phyloP scores from a whole-genome alignment of 164 flowering plant species.

The Cinnamomum micranthum region DNA sequence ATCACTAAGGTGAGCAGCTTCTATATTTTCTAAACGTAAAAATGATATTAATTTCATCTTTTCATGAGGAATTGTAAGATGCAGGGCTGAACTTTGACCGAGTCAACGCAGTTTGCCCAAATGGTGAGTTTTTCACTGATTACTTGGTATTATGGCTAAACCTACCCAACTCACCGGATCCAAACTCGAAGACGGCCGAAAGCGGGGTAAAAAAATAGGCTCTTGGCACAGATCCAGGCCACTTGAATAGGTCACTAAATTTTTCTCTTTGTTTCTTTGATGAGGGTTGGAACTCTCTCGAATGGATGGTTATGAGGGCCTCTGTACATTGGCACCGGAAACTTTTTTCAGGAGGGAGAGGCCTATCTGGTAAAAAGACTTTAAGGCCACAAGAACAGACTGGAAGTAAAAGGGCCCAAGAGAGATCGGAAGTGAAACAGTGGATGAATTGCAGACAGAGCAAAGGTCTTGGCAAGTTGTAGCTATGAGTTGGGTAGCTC shows the following conservation, averaged over 20 bases:
- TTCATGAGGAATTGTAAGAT: not conserved
- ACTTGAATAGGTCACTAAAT: not conserved
- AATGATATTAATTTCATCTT: not conserved
- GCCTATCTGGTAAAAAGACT: slow-evolving; percentile 39
- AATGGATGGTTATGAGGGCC: slow-evolving; percentile 53
- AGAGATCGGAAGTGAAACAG: slow-evolving; percentile 13
- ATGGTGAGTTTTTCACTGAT: too few species aligned
- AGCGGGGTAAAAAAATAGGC: not conserved
- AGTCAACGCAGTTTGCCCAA: too few species aligned
- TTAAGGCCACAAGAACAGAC: slow-evolving; percentile 8
- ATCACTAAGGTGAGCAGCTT: slow-evolving; percentile 9
- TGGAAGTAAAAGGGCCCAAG: slow-evolving; percentile 12
- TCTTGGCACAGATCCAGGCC: too few species aligned
- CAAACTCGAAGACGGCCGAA: too few species aligned
- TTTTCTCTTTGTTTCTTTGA: not conserved
- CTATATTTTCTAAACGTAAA: not conserved
- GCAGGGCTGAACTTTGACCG: not conserved
- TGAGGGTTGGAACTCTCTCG: slow-evolving; percentile 10
- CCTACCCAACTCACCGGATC: too few species aligned
- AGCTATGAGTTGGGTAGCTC: slow-evolving; percentile 40
- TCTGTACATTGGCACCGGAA: slow-evolving; percentile 58
- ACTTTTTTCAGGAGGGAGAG: slow-evolving; percentile 67
- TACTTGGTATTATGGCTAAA: too few species aligned
- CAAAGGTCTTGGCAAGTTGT: slow-evolving; percentile 46
- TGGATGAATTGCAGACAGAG: slow-evolving; percentile 34